phyloP scores from a whole-genome alignment of 768 basidiomycete species.

The Naganishia vaughanmartiniae region DNA sequence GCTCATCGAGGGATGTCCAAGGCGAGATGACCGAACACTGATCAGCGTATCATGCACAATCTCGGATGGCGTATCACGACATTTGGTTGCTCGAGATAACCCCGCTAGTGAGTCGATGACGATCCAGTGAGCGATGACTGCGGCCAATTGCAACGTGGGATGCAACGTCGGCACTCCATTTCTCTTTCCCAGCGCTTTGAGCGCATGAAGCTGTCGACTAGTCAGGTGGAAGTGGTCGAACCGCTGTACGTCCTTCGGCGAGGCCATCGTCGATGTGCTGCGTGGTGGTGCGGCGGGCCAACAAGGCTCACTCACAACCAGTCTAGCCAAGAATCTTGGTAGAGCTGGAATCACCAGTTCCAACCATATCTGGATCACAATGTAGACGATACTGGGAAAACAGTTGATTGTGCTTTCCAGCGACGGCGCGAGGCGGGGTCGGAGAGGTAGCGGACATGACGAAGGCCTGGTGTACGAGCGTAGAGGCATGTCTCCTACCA shows the following conservation, averaged over 20 bases:
- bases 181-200: slow-evolving; percentile 2
- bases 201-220: background rate
- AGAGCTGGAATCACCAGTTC: background rate
- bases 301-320: background rate
- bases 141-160: background rate
- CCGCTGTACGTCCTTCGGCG: background rate
- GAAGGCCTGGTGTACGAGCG: background rate
- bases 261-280: too few species aligned
- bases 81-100: background rate
- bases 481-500: background rate
- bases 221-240: slow-evolving; percentile 3
- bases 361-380: background rate
- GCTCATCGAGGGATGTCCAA: slow-evolving; percentile 1
- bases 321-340: background rate
- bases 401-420: background rate
- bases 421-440: background rate
- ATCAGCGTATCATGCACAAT: background rate
- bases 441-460: too few species aligned
- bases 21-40: background rate
- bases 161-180: slow-evolving; percentile 1
- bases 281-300: background rate
- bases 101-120: background rate
- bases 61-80: background rate
- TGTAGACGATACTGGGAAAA: background rate
- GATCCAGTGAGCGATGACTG: background rate